A percentile compares a stretch with the other conserved stretches of the same genome.
Conservation (phyloP, 306 rosid genomes). For the Corylus americana region DNA sequence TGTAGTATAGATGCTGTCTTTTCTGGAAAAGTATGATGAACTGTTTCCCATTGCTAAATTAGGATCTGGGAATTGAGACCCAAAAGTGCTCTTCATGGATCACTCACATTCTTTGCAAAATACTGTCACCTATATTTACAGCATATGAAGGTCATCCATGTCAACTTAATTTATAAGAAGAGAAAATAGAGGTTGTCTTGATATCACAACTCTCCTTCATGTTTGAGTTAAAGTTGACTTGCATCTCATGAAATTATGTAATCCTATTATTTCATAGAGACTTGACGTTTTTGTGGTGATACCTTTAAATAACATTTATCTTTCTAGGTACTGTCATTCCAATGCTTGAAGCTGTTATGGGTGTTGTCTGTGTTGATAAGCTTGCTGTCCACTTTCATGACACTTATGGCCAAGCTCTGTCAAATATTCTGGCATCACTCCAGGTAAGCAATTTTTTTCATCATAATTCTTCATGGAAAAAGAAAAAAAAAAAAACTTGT, state of each 20-base stretch:
- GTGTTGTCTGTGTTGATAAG: conserved; percentile 61
- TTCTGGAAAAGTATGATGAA: no score
- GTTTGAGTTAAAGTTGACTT: conserved; percentile 4
- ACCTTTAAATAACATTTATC: conserved; percentile 13
- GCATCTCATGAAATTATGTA: conserved; percentile 11
- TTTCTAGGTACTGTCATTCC: conserved; percentile 69
- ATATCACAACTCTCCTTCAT: neutral
- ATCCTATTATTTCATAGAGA: neutral
- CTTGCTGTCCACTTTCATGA: conserved; percentile 95
- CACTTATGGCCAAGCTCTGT: conserved; percentile 96
- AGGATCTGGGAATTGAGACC: no score
- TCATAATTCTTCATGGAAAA: neutral
- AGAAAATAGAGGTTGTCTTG: neutral
- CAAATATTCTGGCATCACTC: conserved; percentile 74
- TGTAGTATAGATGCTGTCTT: no score
- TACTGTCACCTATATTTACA: no score
- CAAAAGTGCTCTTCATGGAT: no score
- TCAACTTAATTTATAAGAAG: neutral
- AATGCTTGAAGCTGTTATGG: conserved; percentile 85
- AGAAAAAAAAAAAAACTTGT: neutral
- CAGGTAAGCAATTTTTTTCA: conserved; percentile 51
- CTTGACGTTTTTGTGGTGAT: conserved; percentile 5
- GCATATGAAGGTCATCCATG: no score
- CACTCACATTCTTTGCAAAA: no score
- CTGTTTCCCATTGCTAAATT: no score